Evolutionary conservation across 2,329 filamentous ascomycete species (phyloP).

Genomic region (Nemania serpens): DNA sequence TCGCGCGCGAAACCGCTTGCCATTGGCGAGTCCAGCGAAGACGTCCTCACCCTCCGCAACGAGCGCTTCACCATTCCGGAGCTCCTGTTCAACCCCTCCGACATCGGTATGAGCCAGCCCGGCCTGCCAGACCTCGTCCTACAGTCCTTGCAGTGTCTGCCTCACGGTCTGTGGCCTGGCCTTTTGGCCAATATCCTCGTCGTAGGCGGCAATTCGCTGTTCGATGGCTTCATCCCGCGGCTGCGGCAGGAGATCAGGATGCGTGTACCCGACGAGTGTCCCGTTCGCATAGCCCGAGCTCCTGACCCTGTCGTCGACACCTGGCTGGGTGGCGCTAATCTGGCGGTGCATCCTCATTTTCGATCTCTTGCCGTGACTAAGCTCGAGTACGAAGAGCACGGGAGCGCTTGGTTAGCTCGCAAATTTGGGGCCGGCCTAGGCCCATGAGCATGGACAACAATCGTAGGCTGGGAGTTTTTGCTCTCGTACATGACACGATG

Average conservation of each 20-base stretch:
- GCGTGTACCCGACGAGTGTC: slow-evolving; percentile 75
- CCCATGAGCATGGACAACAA: slow-evolving; percentile 19
- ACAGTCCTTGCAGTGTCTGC: slow-evolving; percentile 75
- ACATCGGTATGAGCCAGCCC: slow-evolving; percentile 82
- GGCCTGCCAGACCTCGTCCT: slow-evolving; percentile 83
- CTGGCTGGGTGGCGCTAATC: slow-evolving; percentile 81
- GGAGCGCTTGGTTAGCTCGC: slow-evolving; percentile 72
- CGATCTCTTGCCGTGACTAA: slow-evolving; percentile 77
- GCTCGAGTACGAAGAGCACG: slow-evolving; percentile 88
- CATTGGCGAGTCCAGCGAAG: slow-evolving; percentile 63
- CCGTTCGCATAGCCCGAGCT: slow-evolving; percentile 73
- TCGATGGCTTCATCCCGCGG: slow-evolving; percentile 81
- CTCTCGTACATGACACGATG: background rate
- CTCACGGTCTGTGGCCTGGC: slow-evolving; percentile 81
- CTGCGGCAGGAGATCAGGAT: slow-evolving; percentile 75
- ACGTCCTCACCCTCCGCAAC: slow-evolving; percentile 84
- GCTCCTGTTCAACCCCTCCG: slow-evolving; percentile 82
- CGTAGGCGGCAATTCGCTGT: slow-evolving; percentile 81
- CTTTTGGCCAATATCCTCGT: slow-evolving; percentile 86
- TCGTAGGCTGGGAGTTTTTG: background rate
- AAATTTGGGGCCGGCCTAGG: slow-evolving; percentile 61
- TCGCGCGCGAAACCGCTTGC: slow-evolving; percentile 55
- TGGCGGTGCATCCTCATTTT: slow-evolving; percentile 73
- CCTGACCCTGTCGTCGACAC: slow-evolving; percentile 77
- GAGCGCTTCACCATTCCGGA: slow-evolving; percentile 92